Evolutionary conservation across 768 basidiomycete species (phyloP).

Genomic region (Kondoa malvinella): DNA sequence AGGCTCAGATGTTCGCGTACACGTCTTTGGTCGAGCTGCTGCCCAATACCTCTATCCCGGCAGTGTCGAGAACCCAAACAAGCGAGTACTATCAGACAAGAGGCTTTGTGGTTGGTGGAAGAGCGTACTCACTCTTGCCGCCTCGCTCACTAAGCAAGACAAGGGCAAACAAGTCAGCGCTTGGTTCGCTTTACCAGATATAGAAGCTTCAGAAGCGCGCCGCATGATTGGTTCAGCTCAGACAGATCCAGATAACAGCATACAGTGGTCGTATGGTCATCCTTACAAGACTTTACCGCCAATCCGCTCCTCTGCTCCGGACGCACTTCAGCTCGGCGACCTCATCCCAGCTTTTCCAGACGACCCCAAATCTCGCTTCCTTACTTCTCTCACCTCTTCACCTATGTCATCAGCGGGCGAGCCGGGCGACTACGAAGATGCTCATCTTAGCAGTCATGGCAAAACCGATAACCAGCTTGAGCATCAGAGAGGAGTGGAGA

Average conservation of each 20-base stretch:
- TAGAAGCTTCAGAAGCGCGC: slow-evolving; percentile 48
- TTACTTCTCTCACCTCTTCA: slow-evolving; percentile 38
- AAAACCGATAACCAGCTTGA: slow-evolving; percentile 14
- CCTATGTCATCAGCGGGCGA: slow-evolving; percentile 34
- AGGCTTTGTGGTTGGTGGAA: slow-evolving; percentile 89
- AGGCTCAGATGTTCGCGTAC: slow-evolving; percentile 41
- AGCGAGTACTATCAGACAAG: slow-evolving; percentile 41
- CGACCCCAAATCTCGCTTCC: slow-evolving; percentile 83
- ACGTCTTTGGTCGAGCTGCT: slow-evolving; percentile 80
- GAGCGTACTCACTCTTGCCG: slow-evolving; percentile 47
- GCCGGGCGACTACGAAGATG: slow-evolving; percentile 38
- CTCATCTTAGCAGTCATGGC: not conserved
- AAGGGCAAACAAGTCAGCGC: not conserved
- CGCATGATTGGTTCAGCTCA: slow-evolving; percentile 40
- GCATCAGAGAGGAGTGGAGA: slow-evolving; percentile 18
- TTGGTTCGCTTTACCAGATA: slow-evolving; percentile 56
- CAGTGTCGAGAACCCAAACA: slow-evolving; percentile 17
- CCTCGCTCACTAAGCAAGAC: slow-evolving; percentile 23
- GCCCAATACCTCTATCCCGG: slow-evolving; percentile 75
- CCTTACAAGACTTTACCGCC: slow-evolving; percentile 39
- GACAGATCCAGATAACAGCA: slow-evolving; percentile 18
- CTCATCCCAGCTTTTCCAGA: slow-evolving; percentile 86
- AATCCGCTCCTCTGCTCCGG: slow-evolving; percentile 28
- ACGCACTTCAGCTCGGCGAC: slow-evolving; percentile 39
- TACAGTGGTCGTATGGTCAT: slow-evolving; percentile 58